Conservation (phyloP, 176 grass and related monocot genomes). For the Avena insularis region DNA sequence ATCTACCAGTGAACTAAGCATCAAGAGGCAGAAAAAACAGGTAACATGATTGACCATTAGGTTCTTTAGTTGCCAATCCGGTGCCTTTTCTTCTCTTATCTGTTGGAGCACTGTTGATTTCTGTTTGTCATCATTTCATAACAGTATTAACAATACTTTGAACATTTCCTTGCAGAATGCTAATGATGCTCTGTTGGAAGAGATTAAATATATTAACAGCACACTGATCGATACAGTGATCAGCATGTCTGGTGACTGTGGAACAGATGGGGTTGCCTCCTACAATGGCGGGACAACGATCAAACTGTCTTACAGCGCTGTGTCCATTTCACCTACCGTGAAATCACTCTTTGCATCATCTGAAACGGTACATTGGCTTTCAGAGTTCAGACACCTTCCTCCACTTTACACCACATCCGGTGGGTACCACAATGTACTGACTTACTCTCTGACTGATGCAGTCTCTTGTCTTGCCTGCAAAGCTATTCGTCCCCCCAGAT, state of each 20-base stretch:
- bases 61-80: background rate
- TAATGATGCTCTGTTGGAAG: constrained; percentile 30
- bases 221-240: constrained; percentile 36
- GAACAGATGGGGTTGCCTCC: background rate
- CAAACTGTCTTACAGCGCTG: constrained; percentile 22
- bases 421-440: background rate
- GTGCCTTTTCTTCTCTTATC: background rate
- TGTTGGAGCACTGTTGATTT: background rate
- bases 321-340: background rate
- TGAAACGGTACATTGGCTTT: background rate
- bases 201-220: constrained; percentile 31
- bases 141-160: background rate
- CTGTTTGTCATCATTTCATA: background rate
- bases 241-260: constrained; percentile 12
- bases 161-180: background rate
- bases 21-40: constrained; percentile 24
- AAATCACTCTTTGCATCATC: constrained; percentile 21
- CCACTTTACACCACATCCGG: background rate
- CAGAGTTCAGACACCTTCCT: background rate
- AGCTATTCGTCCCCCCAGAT: constrained; percentile 26
- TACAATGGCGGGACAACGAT: constrained; percentile 9
- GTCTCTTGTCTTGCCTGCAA: background rate
- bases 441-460: background rate
- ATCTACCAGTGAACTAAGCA: background rate
- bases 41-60: constrained; percentile 1